Base-by-base conservation (phyloP, 768 basidiomycete genomes). In the Leccinum rimulosum region DNA sequence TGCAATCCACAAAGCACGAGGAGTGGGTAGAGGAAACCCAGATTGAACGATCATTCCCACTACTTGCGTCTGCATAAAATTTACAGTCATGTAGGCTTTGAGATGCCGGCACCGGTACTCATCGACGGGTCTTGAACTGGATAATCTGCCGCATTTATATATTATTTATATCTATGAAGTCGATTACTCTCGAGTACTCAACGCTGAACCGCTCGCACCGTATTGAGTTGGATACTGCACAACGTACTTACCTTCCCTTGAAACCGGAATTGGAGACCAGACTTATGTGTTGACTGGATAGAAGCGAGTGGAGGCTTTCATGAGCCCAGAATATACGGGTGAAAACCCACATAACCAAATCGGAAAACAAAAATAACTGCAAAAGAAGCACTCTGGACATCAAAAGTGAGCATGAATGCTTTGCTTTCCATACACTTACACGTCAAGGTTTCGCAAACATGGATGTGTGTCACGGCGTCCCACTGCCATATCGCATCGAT, bases 1-100 rank as follows among this genome's bases (percentile, higher is more conserved):
- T 57, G 61, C n/a, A 68, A 14, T 19, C 58, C 64, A 58, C 64
- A 63, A 11, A 70, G 56, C 28, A 48, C 52, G 8, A 70, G 66
- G 35, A 66, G 25, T 5, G 68, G 64, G 43, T 54, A 68, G 45
- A 70, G 57, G 14, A 64, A 53, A 30, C 61, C 61, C 36, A 70
- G 56, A 47, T n/a, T n/a, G 70, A n/a, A 71, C 57, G 19, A 72
- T 64, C 70, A 70, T 70, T 19, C 36, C 45, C 35, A 12, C 14
- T 6, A 5, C n/a, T 54, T 38, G 35, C 54, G 45, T 47, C 45
- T n/a, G n/a, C n/a, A n/a, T n/a, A n/a, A n/a, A n/a, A n/a, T n/a
- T n/a, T 55, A 5, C 64, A 68, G 25, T 25, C 25, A 25, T 79
- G 77, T 52, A 50, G 25, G 14, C 65, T 77, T 14, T 9, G 40